Evolutionary conservation across 257 asterid genomes (phyloP).

Genomic region (Forsythia suspensa): DNA sequence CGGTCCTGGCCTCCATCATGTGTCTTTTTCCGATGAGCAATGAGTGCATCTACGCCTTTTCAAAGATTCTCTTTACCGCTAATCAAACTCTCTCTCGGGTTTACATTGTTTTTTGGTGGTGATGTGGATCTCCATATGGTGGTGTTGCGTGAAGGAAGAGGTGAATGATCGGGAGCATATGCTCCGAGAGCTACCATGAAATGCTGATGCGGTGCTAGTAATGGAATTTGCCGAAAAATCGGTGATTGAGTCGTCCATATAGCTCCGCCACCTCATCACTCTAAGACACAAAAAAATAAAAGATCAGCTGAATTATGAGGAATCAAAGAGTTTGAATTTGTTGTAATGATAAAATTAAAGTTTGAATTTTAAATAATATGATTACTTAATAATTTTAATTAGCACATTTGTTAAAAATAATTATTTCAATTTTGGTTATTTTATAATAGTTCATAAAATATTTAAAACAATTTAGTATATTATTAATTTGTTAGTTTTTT

Average conservation of each 20-base stretch:
- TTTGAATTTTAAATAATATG: too few relatives aligned
- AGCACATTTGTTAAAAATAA: too few relatives aligned
- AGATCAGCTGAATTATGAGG: too few relatives aligned
- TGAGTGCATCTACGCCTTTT: slow-evolving; percentile 67
- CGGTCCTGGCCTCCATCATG: slow-evolving; percentile 87
- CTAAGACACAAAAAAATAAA: slow-evolving; percentile 20
- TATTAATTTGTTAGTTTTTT: too few relatives aligned
- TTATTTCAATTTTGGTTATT: too few relatives aligned
- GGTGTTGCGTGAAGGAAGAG: too few relatives aligned
- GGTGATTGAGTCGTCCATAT: slow-evolving; percentile 58
- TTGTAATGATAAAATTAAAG: too few relatives aligned
- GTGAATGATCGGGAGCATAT: too few relatives aligned
- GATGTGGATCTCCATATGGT: not conserved
- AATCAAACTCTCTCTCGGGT: slow-evolving; percentile 19
- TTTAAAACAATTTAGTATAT: too few relatives aligned
- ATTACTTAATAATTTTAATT: too few relatives aligned
- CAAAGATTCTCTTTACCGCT: slow-evolving; percentile 24
- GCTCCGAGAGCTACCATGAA: slow-evolving; percentile 42
- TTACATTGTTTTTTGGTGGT: not conserved
- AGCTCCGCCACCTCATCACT: slow-evolving; percentile 69
- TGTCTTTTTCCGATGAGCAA: slow-evolving; percentile 78
- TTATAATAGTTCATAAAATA: too few relatives aligned
- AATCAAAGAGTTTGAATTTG: too few relatives aligned
- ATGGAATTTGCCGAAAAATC: slow-evolving; percentile 44
- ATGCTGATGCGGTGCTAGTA: slow-evolving; percentile 33